Evolutionary conservation across 345 rosid genomes (phyloP).

Genomic region (Pistacia vera): DNA sequence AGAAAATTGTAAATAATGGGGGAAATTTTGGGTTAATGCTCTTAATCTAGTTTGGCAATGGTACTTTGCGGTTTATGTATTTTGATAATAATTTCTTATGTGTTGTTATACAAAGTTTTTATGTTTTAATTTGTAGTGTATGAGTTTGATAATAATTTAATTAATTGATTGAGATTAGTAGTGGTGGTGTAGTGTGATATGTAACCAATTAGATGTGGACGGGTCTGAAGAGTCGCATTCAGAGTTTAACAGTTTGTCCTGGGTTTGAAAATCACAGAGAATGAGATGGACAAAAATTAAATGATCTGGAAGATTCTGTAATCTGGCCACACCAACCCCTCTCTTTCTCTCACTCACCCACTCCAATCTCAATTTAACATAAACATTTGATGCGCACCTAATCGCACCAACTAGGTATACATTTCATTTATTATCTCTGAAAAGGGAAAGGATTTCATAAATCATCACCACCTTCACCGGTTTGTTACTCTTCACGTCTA

Average conservation of each 20-base stretch:
- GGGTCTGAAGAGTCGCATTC: background rate
- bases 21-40: constrained; percentile 13
- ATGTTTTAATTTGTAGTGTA: no score
- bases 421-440: no score
- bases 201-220: constrained; percentile 4
- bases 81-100: background rate
- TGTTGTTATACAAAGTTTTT: background rate
- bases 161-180: no score
- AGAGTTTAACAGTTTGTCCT: background rate
- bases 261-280: background rate
- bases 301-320: constrained; percentile 22
- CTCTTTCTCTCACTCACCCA: background rate
- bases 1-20: constrained; percentile 23
- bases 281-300: background rate
- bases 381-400: background rate
- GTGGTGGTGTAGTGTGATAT: no score
- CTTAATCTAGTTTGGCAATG: background rate
- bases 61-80: background rate
- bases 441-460: no score
- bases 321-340: background rate
- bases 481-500: no score
- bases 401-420: no score
- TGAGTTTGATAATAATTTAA: no score
- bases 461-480: no score
- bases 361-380: background rate